Conservation (phyloP, 441 rosid genomes). For the Populus hybrid region DNA sequence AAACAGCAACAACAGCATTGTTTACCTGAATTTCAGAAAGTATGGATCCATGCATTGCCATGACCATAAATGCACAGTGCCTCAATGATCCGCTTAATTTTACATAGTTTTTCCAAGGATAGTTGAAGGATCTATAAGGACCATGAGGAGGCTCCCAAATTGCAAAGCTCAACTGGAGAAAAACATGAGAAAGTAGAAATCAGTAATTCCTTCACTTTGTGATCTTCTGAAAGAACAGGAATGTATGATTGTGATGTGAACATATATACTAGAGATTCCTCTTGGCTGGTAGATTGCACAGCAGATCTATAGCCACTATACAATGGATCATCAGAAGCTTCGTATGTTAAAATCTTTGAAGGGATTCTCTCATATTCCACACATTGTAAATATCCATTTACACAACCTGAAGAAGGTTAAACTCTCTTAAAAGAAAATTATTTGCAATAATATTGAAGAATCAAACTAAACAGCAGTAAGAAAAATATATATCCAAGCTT, state of each 20-base stretch:
- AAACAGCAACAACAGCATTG: background rate
- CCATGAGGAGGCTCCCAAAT: slow-evolving; percentile 88
- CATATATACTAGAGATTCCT: slow-evolving; percentile 61
- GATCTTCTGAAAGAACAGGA: background rate
- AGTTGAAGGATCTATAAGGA: slow-evolving; percentile 42
- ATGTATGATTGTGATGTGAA: background rate
- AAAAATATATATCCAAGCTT: background rate
- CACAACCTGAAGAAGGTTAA: slow-evolving; percentile 30
- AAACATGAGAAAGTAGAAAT: background rate
- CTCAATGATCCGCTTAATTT: slow-evolving; percentile 64
- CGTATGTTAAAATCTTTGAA: slow-evolving; percentile 74
- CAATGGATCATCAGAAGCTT: slow-evolving; percentile 82
- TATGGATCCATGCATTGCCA: slow-evolving; percentile 83
- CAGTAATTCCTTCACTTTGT: background rate
- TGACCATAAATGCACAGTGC: slow-evolving; percentile 76
- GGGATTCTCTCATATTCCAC: slow-evolving; percentile 77
- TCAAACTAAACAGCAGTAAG: background rate
- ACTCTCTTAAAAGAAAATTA: background rate
- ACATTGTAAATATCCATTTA: slow-evolving; percentile 59
- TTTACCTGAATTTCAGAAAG: slow-evolving; percentile 76
- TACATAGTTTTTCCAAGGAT: slow-evolving; percentile 62
- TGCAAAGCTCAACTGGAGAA: slow-evolving; percentile 60
- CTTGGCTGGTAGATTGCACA: slow-evolving; percentile 81
- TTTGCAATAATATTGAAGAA: background rate
- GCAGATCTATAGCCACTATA: slow-evolving; percentile 88